These are phyloP conservation scores for Crataegus laevigata DNA, from an alignment of 306 rosid genomes.

Conservation along the genomic window DNA sequence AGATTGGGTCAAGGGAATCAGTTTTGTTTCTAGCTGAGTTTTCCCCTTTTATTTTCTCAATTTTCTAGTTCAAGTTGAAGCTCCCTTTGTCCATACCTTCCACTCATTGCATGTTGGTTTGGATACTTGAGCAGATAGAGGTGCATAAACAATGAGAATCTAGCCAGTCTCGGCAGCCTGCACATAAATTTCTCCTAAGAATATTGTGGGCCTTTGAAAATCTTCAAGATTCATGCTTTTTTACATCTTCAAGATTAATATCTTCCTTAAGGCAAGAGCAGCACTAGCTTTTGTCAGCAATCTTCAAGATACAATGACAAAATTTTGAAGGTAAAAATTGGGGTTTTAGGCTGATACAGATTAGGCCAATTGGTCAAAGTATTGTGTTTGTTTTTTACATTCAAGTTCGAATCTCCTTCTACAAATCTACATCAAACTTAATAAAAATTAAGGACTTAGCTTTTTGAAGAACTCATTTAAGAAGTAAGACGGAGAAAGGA, in stretches of 20 bases:
- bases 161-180: not conserved
- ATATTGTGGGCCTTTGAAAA: conserved; percentile 5
- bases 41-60: not conserved
- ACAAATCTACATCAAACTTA: not conserved
- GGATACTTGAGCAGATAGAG: not conserved
- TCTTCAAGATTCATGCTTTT: not conserved
- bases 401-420: too few relatives aligned
- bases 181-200: not conserved
- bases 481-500: not conserved
- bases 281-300: not conserved
- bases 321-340: not conserved
- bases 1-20: not conserved
- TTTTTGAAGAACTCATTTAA: not conserved
- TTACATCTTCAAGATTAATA: not conserved
- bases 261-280: not conserved
- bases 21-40: not conserved
- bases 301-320: not conserved
- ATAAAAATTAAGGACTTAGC: not conserved
- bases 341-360: not conserved
- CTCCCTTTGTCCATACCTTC: not conserved
- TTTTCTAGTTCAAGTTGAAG: not conserved
- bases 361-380: not conserved
- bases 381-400: too few relatives aligned
- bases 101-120: not conserved
- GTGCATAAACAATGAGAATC: not conserved